Percentiles rank a stretch among this genome's conserved stretches.
Evolutionary conservation across 2,329 filamentous ascomycete genomes (phyloP).

Genomic region (Xylariaceae sp.): DNA sequence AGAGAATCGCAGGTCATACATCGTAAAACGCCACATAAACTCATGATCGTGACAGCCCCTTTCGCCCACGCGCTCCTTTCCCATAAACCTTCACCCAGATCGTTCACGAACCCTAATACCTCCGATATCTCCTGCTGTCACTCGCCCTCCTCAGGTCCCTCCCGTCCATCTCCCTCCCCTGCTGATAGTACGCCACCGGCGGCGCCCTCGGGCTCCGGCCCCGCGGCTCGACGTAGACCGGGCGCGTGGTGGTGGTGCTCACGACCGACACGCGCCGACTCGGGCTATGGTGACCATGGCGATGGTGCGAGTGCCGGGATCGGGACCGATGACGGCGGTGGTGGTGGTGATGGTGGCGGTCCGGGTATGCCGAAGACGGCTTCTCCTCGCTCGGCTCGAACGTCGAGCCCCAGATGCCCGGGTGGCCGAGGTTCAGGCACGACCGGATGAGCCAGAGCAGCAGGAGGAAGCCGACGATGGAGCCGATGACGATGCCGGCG

Average conservation of each 20-base stretch:
- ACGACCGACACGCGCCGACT: constrained; percentile 7
- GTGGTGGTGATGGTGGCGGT: constrained; percentile 5
- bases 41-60: neutral
- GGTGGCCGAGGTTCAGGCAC: constrained; percentile 35
- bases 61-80: neutral
- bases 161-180: constrained; percentile 5
- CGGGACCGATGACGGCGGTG: constrained; percentile 17
- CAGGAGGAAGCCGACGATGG: constrained; percentile 40
- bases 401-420: constrained; percentile 20
- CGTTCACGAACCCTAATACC: constrained; percentile 4
- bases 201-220: constrained; percentile 20
- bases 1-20: neutral
- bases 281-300: constrained; percentile 14
- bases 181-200: constrained; percentile 17
- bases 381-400: constrained; percentile 24
- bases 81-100: too few species aligned
- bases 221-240: constrained; percentile 2
- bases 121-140: constrained; percentile 17
- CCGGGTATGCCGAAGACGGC: constrained; percentile 4
- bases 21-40: neutral
- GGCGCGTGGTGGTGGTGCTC: too few species aligned
- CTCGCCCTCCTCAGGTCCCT: constrained; percentile 17
- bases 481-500: constrained; percentile 47
- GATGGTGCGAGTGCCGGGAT: constrained; percentile 12
- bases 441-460: constrained; percentile 44